Base-by-base conservation (phyloP, 371 early-diverging fungal genomes). In the Coemansia sp. region DNA sequence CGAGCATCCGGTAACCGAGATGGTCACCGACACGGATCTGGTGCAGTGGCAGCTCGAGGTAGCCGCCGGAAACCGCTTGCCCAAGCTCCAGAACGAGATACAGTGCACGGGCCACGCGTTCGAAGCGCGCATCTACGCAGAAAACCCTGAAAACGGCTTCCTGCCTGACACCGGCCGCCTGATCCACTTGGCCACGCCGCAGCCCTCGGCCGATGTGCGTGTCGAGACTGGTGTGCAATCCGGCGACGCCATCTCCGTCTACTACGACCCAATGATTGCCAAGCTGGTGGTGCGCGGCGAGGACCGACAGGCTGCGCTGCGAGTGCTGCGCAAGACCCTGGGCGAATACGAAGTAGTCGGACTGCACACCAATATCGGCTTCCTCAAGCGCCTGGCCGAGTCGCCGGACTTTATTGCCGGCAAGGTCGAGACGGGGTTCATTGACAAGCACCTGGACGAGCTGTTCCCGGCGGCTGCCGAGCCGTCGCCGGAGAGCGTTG, bases 251-350 rank as follows among this genome's bases (percentile, higher is more conserved):
- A 92, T 97, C 69, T 88, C 88, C 37, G 94, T 97, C 0, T 87
- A 95, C 75, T 96, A 97, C 65, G 99, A 92, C 56, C 98, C 98
- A 53, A 98, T 98, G 95, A 97, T 98, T 48, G 91, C 96, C 51
- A 98, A 99, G 77, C 81, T 98, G 46, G 90, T 97, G 51, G 94
- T 94, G 31, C 85, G 84, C 36, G 95, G 94, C 32, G 78, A 84
- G 39, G 88, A 94, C 79, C 88, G 99, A 58, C 82, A 84, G 18
- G 91, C 88, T 44, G 95, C 96, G 0, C 80, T 97, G 56, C 84
- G 92, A 12, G 84, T 86, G 16, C 81, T 96, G 75, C 79, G 89
- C 48, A 87, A 86, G 65, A 90, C 94, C 1, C 77, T 98, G 59
- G 87, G 84, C 36, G 86, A 93, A 62, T 89, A 92, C 48, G 66